Evolutionary conservation across 2,329 filamentous ascomycete species (phyloP).

Genomic region (Colletotrichum sp.): DNA sequence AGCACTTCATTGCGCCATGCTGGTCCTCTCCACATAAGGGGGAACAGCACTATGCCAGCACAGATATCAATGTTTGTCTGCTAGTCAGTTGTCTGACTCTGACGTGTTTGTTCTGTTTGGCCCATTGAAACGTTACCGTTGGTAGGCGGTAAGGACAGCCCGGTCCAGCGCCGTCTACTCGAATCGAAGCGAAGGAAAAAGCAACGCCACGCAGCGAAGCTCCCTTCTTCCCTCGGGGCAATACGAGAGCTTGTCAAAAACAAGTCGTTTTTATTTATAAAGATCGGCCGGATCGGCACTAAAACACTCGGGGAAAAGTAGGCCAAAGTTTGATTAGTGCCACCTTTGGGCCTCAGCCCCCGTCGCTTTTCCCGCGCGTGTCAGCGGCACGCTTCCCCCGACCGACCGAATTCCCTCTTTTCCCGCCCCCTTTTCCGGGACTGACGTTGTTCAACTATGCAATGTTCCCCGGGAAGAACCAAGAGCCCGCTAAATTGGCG

Average conservation of each 20-base stretch:
- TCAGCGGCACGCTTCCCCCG: background rate
- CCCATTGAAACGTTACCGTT: background rate
- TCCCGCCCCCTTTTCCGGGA: background rate
- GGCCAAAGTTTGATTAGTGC: slow-evolving; percentile 4
- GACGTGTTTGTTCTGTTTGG: background rate
- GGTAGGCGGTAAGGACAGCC: background rate
- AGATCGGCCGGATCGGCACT: slow-evolving; percentile 11
- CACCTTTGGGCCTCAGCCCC: background rate
- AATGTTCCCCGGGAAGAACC: background rate
- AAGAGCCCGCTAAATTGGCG: background rate
- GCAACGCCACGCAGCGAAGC: background rate
- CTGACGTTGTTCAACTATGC: background rate
- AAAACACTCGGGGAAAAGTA: background rate
- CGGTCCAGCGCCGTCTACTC: background rate
- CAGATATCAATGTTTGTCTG: no score
- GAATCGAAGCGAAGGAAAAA: background rate
- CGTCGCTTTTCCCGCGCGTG: background rate
- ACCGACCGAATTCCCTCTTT: background rate
- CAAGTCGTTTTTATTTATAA: background rate
- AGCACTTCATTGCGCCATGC: background rate
- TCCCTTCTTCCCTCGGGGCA: background rate
- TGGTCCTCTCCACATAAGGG: background rate
- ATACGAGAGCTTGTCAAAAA: background rate
- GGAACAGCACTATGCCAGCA: background rate
- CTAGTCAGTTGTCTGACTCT: background rate